phyloP scores from a whole-genome alignment of 2,329 filamentous ascomycete genomes.

The Xylaria multiplex region DNA sequence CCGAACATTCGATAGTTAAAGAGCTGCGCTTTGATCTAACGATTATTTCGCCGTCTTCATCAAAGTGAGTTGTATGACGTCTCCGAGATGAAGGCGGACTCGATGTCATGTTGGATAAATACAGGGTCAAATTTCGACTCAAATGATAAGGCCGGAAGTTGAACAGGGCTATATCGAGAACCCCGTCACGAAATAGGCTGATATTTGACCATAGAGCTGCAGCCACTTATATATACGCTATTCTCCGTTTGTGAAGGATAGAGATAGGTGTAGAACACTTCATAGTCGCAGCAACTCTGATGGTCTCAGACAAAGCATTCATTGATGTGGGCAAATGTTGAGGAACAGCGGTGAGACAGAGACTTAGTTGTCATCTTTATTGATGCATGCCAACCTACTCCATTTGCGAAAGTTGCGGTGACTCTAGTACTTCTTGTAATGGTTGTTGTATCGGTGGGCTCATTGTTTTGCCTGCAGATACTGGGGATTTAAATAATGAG shows the following conservation, averaged over 20 bases:
- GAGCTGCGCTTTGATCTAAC: conserved; percentile 24
- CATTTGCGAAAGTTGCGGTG: not conserved
- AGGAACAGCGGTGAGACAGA: conserved; percentile 33
- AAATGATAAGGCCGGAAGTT: not conserved
- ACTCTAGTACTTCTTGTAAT: not conserved
- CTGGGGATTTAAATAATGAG: not conserved
- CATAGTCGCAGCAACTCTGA: not conserved
- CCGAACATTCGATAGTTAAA: conserved; percentile 28
- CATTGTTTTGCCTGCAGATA: not conserved
- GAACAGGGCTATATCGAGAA: too few relatives aligned
- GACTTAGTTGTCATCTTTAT: conserved; percentile 18
- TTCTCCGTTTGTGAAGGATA: conserved; percentile 15
- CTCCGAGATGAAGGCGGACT: not conserved
- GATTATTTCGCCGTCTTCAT: not conserved
- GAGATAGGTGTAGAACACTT: conserved; percentile 13
- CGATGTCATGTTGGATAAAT: conserved; percentile 14
- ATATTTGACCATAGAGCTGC: not conserved
- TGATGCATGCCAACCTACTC: not conserved
- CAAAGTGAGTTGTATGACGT: not conserved
- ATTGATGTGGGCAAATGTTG: not conserved
- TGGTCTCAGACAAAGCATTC: conserved; percentile 30
- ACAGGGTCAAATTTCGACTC: not conserved
- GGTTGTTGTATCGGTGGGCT: not conserved
- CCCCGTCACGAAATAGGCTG: too few relatives aligned
- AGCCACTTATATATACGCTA: conserved; percentile 19